Base-by-base conservation (phyloP, 2,329 filamentous ascomycete species). In the Trichoderma afroharzianum region DNA sequence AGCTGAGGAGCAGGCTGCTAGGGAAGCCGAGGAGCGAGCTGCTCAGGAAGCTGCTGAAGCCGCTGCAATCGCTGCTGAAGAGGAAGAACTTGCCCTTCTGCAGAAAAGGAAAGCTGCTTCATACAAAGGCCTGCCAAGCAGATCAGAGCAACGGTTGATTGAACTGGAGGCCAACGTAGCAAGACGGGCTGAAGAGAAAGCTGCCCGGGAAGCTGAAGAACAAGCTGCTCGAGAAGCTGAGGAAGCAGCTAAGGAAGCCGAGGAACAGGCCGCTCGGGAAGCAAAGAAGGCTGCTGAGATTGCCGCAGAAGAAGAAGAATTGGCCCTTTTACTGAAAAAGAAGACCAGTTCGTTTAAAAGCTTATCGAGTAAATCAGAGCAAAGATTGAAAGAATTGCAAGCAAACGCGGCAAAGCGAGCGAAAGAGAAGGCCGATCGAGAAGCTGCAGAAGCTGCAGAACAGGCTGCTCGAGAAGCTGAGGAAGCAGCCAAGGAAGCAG, bases 81-180 rank as follows among this genome's bases (percentile, higher is more conserved):
- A 84, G 72, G 77, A 78, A 14, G 81, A 85, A 69, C 76, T 85
- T 14, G 81, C 78, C 14, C 75, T 77, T 6, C 78, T 86, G 3
- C 84, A 83, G 61, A 80, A 81, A 28, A 88, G 87, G 77, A 87
- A 86, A 74, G 81, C 81, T 3, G 85, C 84, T 74, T 82, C 33
- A 62, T 14, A 18, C 15, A 88, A 85, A 76, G 79, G 80, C 72
- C 76, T 85, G 11, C 77, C 76, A 1, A 86, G 82, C 73, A 84
- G 81, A 72, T 83, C 84, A 32, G 79, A 85, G 63, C 83, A 86
- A 72, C 85, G 83, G 70, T 78, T 82, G 32, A 79, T 82, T 43
- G 74, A 77, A 12, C 75, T 85, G 6, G 80, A 77, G 11, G 79
- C 79, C 33, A 82, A 78, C 30, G 77, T 79, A 30, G 76, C 76